Conservation (phyloP, 495 filamentous ascomycete genomes). For the Neurospora hispaniola region DNA sequence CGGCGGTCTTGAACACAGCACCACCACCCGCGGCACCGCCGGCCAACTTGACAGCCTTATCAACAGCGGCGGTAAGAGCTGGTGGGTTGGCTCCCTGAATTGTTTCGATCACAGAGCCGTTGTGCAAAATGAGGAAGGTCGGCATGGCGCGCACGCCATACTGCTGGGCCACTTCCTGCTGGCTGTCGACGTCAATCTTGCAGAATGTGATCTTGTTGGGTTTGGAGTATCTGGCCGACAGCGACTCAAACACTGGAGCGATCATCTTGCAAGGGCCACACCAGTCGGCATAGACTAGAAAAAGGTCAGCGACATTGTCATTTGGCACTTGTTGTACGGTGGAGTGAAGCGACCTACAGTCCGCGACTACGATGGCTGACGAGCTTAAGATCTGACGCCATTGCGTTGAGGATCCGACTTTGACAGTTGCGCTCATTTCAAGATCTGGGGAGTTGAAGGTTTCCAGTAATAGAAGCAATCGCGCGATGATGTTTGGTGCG, state of each 20-base stretch:
- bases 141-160: constrained; percentile 59
- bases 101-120: constrained; percentile 56
- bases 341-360: constrained; percentile 29
- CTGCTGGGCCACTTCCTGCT: constrained; percentile 41
- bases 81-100: constrained; percentile 70
- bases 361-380: constrained; percentile 33
- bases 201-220: constrained; percentile 46
- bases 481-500: background rate
- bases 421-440: constrained; percentile 21
- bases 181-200: constrained; percentile 52
- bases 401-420: constrained; percentile 31
- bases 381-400: constrained; percentile 32
- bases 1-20: constrained; percentile 30
- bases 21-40: constrained; percentile 34
- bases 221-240: constrained; percentile 43
- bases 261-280: constrained; percentile 64
- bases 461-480: background rate
- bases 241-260: constrained; percentile 50
- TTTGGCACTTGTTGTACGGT: background rate
- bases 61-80: constrained; percentile 63
- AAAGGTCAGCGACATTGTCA: constrained; percentile 10
- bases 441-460: background rate
- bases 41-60: constrained; percentile 55
- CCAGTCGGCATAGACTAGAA: constrained; percentile 54
- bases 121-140: constrained; percentile 82